Evolutionary conservation across 2,329 filamentous ascomycete genomes (phyloP), one percentile per base, ranked within the genome.

Genomic region (Colletotrichum filicis): DNA sequence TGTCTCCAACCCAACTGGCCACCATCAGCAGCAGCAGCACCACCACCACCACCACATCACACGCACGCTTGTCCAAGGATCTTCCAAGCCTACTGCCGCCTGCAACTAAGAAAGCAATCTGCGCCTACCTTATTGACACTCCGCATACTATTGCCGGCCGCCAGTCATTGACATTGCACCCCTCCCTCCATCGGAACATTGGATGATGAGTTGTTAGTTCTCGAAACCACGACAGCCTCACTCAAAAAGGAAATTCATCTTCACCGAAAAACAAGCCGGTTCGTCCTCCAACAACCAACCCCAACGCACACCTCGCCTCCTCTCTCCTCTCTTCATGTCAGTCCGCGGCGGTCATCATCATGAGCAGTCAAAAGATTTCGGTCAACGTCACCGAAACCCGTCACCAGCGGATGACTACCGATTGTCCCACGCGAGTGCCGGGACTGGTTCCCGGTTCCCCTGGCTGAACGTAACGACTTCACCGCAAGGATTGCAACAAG

Each of bases 11-110:
- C 66, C 62, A 14, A 19, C 8, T 56, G 16, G 5, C 32, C 19
- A 61, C 66, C 70, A 73, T 55, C 56, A 52, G 28, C 9, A 30
- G 28, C 28, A 30, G 5, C 28, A 32, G 9, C 22, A 61, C 66
- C 70, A 73, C 60, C 56, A 52, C 16, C 22, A 61, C 66, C 70
- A 73, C 60, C 56, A 52, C 37, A 65, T 73, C 66, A 73, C 71
- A 73, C 59, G 67, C 53, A 9, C 66, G 56, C 24, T 58, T 26
- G 49, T 49, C 49, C 61, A 49, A 61, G 49, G 22, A 61, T 61
- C 46, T 57, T 26, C 67, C 55, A 71, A 49, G 24, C 56, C 57
- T 35, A 64, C 22, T 22, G 42, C 42, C 42, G n/a, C 14, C 30
- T 55, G 52, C 49, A 42, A 30, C 24, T 30, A 46, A 56, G 11